phyloP scores from a whole-genome alignment of 495 filamentous ascomycete genomes.

The Aspergillus steynii region DNA sequence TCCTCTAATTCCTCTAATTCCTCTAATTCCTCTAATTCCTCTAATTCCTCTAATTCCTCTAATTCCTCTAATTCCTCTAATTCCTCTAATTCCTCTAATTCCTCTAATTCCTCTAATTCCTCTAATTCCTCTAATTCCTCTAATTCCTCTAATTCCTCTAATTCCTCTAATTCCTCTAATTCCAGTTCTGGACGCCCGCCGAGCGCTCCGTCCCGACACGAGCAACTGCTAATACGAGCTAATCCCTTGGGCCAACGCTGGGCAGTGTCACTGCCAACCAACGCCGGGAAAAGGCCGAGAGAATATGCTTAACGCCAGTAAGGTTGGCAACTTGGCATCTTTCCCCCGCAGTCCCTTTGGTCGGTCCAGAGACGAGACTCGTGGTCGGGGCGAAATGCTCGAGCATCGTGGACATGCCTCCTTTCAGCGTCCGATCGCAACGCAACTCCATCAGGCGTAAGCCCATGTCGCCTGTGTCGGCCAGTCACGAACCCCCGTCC shows the following conservation, averaged over 20 bases:
- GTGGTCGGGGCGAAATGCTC: too few species aligned
- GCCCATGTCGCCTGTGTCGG: background rate
- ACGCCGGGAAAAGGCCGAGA: conserved; percentile 24
- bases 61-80: too few species aligned
- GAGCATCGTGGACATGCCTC: background rate
- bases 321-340: conserved; percentile 38
- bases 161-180: background rate
- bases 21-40: too few species aligned
- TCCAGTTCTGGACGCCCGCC: conserved; percentile 5
- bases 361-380: too few species aligned
- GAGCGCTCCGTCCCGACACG: conserved; percentile 13
- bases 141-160: too few species aligned
- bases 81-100: too few species aligned
- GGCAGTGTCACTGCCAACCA: conserved; percentile 10
- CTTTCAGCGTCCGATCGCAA: background rate
- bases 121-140: too few species aligned
- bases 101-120: too few species aligned
- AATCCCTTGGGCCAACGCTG: conserved; percentile 6
- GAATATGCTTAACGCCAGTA: conserved; percentile 50
- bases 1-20: too few species aligned
- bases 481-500: conserved; percentile 1
- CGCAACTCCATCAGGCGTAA: background rate
- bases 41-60: too few species aligned
- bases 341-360: conserved; percentile 4
- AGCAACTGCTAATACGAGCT: conserved; percentile 16